Evolutionary conservation across 2,329 filamentous ascomycete genomes (phyloP), one percentile per base, ranked within the genome.

Genomic region (Hypoxylon sp.): DNA sequence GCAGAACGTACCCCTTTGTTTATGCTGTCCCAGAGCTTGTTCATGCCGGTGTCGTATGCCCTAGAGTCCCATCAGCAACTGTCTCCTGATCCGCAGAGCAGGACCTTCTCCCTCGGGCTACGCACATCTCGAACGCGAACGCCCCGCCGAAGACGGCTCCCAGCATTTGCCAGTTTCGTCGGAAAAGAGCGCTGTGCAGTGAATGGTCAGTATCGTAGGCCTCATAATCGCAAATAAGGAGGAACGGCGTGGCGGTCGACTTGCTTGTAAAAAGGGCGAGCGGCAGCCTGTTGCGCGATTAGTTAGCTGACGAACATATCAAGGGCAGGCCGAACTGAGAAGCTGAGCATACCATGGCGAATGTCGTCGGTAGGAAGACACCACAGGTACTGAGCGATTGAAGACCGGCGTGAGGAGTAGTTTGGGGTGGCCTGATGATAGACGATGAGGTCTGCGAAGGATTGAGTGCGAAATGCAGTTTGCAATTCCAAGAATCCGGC

Each of bases 41-140:
- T 90, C 78, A 94, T 90, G 71, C 80, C 78, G 57, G 85, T 85
- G 79, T 98, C 92, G 78, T 91, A 98, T 71, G 83, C 85, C 76
- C 95, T 98, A 72, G 72, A 35, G 58, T 27, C 54, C 65, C 62
- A 67, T 78, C 70, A 79, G 73, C 50, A 54, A 64, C 61, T 48
- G 47, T 59, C 20, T 47, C 41, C 33, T 53, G 27, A 37, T n/a
- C 18, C 6, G 8, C 11, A 15, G 15, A 40, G 23, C 37, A 55
- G n/a, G n/a, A n/a, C n/a, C n/a, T n/a, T n/a, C n/a, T n/a, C n/a
- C 60, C 54, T 48, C 52, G 60, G 49, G 62, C 49, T 64, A 79
- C 91, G 74, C 86, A 99, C 95, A 99, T 84, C 82, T 98, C 92
- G 75, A 96, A 92, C 65, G 84, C 91, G 74, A 99, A 99, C 67